Conservation (phyloP, 345 rosid genomes). For the Boechera retrofracta region DNA sequence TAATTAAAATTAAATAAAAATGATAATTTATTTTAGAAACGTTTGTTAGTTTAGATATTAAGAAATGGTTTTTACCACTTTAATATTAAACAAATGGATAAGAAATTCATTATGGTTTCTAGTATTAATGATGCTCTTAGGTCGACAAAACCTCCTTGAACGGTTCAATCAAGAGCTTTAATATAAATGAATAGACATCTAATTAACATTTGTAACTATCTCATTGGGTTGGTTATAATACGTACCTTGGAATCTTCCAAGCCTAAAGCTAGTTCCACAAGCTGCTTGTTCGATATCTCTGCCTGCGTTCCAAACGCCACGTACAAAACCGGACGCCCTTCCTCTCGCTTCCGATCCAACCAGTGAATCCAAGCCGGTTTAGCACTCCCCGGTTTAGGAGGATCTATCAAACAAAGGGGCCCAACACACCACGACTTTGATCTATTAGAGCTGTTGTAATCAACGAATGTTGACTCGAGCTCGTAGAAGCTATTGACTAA, state of each 20-base stretch:
- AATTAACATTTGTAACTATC: no score
- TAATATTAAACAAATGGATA: no score
- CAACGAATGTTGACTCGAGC: constrained; percentile 64
- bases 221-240: neutral
- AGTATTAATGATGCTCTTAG: no score
- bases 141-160: neutral
- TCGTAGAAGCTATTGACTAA: constrained; percentile 65
- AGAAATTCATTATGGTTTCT: no score
- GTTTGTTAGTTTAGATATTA: no score
- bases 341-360: constrained; percentile 60
- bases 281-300: constrained; percentile 56
- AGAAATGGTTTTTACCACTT: no score
- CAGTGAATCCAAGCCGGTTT: constrained; percentile 64
- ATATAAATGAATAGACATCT: neutral
- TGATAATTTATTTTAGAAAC: no score
- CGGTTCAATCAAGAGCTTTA: neutral
- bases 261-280: constrained; percentile 53
- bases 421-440: constrained; percentile 59
- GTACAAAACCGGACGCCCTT: constrained; percentile 62
- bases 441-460: constrained; percentile 25
- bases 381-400: neutral
- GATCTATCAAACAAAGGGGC: constrained; percentile 55
- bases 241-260: neutral
- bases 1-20: no score
- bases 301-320: constrained; percentile 85